These are phyloP conservation scores for Potentilla sterilis DNA, from an alignment of 306 rosid genomes.

Conservation along the genomic window DNA sequence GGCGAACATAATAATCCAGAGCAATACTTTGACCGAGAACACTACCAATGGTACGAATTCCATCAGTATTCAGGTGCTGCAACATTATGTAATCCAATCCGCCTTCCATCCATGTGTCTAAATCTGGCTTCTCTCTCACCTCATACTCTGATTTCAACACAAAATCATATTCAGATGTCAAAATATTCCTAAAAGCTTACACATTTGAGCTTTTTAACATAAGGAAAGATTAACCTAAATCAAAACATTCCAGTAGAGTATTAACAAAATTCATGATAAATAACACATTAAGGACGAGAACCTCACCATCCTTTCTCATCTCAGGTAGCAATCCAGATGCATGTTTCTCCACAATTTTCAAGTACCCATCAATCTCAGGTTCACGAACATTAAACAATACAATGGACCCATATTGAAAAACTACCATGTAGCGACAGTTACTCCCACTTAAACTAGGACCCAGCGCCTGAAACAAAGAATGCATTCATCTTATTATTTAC, in stretches of 20 bases:
- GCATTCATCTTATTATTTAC: conserved; percentile 10
- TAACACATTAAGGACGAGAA: background rate
- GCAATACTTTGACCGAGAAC: conserved; percentile 99
- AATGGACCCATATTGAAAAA: conserved; percentile 94
- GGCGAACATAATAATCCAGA: conserved; percentile 93
- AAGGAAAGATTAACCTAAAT: background rate
- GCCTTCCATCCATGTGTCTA: conserved; percentile 94
- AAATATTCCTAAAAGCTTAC: background rate
- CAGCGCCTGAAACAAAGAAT: conserved; percentile 54
- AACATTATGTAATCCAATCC: conserved; percentile 96
- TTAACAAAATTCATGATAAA: background rate
- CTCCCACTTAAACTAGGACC: conserved; percentile 70
- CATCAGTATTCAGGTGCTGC: conserved; percentile 85
- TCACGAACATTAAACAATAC: conserved; percentile 83
- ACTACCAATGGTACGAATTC: conserved; percentile 92
- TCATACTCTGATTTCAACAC: conserved; percentile 66
- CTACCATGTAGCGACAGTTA: conserved; percentile 76
- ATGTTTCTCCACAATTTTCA: conserved; percentile 74
- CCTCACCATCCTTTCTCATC: conserved; percentile 95
- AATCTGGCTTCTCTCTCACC: conserved; percentile 72
- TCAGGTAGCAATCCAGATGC: conserved; percentile 89
- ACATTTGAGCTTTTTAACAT: background rate
- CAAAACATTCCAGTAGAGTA: background rate
- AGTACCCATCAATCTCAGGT: conserved; percentile 63
- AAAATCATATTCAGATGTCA: conserved; percentile 19